These are phyloP conservation scores for Cokeromyces recurvatus DNA, from an alignment of 371 early-diverging fungal genomes.

Conservation along the genomic window DNA sequence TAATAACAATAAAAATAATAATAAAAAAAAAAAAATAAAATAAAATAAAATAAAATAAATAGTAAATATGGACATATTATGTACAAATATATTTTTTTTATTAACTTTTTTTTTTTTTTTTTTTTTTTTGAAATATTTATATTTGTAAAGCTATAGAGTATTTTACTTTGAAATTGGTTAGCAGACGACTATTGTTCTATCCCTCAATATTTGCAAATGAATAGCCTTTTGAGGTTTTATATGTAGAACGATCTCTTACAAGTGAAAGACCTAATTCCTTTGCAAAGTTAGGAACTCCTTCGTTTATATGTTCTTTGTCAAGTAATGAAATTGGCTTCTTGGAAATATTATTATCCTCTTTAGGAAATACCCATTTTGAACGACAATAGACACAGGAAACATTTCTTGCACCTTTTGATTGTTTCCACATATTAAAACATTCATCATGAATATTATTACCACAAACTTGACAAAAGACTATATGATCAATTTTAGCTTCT, in stretches of 20 bases:
- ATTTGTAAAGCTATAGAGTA: too few relatives aligned
- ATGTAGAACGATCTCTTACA: constrained; percentile 24
- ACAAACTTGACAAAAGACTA: constrained; percentile 26
- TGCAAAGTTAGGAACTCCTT: constrained; percentile 22
- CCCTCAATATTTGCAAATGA: too few relatives aligned
- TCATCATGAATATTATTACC: constrained; percentile 36
- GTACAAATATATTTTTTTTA: too few relatives aligned
- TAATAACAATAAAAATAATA: too few relatives aligned
- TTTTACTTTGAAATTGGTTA: too few relatives aligned
- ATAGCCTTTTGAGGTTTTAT: too few relatives aligned
- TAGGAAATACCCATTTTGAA: constrained; percentile 14
- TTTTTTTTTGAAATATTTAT: too few relatives aligned
- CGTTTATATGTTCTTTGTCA: constrained; percentile 1
- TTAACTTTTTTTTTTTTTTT: too few relatives aligned
- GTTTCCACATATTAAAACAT: constrained; percentile 28
- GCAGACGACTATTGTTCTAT: too few relatives aligned
- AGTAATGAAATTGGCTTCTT: constrained; percentile 3
- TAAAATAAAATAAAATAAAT: too few relatives aligned
- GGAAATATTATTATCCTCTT: neutral
- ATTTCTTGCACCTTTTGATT: constrained; percentile 1
- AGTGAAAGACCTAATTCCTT: constrained; percentile 12
- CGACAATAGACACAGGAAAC: constrained; percentile 40
- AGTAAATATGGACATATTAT: too few relatives aligned
- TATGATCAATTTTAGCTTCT: constrained; percentile 10
- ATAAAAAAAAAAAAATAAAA: too few relatives aligned